phyloP scores from a whole-genome alignment of 73 alveolate genomes.

The Paramecium primaurelia region DNA sequence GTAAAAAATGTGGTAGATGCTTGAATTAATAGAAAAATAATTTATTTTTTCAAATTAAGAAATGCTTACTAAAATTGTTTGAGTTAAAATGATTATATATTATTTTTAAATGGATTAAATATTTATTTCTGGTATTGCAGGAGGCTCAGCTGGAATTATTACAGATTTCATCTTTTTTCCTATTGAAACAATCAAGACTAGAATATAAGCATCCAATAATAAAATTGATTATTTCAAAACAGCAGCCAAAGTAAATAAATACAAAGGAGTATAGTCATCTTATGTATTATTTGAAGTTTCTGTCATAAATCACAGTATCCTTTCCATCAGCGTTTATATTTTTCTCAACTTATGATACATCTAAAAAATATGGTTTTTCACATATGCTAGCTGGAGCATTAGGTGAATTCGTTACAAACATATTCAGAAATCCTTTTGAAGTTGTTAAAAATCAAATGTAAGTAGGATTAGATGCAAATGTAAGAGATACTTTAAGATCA shows the following conservation, averaged over 20 bases:
- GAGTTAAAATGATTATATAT: constrained; percentile 19
- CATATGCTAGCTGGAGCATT: constrained; percentile 73
- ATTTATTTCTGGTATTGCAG: constrained; percentile 65
- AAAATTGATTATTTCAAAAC: constrained; percentile 53
- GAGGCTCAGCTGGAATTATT: constrained; percentile 82
- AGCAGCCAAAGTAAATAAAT: constrained; percentile 75
- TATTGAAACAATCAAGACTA: constrained; percentile 78
- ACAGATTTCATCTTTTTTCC: constrained; percentile 78
- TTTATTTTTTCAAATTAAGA: not conserved
- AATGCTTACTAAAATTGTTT: constrained; percentile 15
- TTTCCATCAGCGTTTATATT: constrained; percentile 85
- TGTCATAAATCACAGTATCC: constrained; percentile 65
- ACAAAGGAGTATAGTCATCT: constrained; percentile 69
- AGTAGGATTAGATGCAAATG: constrained; percentile 70
- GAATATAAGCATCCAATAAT: constrained; percentile 63
- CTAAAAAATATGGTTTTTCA: constrained; percentile 57
- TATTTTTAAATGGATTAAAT: constrained; percentile 14
- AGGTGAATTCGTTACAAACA: constrained; percentile 74
- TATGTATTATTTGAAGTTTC: not conserved
- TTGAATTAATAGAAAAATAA: not conserved
- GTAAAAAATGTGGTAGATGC: constrained; percentile 2
- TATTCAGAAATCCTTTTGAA: constrained; percentile 81
- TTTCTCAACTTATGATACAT: constrained; percentile 74
- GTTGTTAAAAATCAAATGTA: constrained; percentile 75
- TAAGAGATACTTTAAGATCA: constrained; percentile 56